These are phyloP conservation scores for Daedalea quercina DNA, from an alignment of 768 basidiomycete genomes.

Conservation along the genomic window DNA sequence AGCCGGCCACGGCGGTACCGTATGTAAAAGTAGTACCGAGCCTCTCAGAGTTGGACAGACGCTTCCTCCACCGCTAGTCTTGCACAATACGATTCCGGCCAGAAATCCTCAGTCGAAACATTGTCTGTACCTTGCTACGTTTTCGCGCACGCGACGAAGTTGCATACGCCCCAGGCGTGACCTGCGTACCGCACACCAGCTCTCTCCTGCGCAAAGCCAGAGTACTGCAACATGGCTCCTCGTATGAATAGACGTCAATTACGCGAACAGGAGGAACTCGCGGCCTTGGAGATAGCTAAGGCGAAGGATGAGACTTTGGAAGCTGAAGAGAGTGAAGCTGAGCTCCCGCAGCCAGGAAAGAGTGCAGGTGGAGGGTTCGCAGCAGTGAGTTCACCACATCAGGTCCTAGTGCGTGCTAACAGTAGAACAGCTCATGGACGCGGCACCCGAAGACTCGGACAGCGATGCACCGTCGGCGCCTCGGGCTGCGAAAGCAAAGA, in stretches of 20 bases:
- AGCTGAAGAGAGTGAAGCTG: conserved; percentile 33
- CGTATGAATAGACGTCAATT: conserved; percentile 83
- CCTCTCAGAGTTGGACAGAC: too few species aligned
- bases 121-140: too few species aligned
- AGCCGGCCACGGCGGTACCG: too few species aligned
- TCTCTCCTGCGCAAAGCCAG: too few species aligned
- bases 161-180: too few species aligned
- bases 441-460: conserved; percentile 4
- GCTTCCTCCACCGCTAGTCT: too few species aligned
- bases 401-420: not conserved
- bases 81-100: too few species aligned
- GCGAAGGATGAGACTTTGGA: conserved; percentile 21
- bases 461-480: conserved; percentile 8
- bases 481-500: conserved; percentile 19
- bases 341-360: conserved; percentile 15
- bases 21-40: too few species aligned
- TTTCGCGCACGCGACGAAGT: too few species aligned
- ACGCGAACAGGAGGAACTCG: conserved; percentile 76
- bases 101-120: too few species aligned
- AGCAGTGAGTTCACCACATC: conserved; percentile 11
- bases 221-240: conserved; percentile 45
- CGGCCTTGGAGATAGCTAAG: conserved; percentile 37
- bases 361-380: conserved; percentile 14
- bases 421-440: conserved; percentile 8
- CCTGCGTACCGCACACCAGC: too few species aligned